Evolutionary conservation across 106 monocot genomes (phyloP).

Genomic region (Dioscorea dumetorum): DNA sequence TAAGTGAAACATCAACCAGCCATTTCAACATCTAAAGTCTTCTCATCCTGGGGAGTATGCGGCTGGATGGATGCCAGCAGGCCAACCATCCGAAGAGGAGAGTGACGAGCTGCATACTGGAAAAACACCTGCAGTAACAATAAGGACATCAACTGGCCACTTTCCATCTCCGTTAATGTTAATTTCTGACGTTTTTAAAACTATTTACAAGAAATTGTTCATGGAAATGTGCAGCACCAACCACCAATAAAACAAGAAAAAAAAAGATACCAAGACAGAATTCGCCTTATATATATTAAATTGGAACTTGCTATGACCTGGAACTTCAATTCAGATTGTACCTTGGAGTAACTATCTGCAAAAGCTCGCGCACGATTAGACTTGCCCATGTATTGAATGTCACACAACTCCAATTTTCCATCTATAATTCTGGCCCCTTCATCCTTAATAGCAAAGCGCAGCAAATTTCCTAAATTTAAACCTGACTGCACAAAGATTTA

Average conservation of each 20-base stretch:
- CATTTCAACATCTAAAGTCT: constrained; percentile 63
- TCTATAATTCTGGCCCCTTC: constrained; percentile 52
- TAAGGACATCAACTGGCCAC: background rate
- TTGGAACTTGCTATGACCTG: no score
- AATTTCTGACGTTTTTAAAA: background rate
- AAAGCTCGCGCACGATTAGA: constrained; percentile 65
- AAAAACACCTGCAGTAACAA: constrained; percentile 64
- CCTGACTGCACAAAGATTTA: constrained; percentile 39
- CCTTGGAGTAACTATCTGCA: constrained; percentile 96
- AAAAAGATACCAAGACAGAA: background rate
- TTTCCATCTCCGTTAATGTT: background rate
- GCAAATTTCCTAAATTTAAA: constrained; percentile 49
- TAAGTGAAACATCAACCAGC: constrained; percentile 14
- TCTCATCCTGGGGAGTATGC: constrained; percentile 3
- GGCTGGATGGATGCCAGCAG: constrained; percentile 39
- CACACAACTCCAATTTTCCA: constrained; percentile 63
- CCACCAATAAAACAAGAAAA: background rate
- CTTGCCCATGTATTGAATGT: constrained; percentile 61
- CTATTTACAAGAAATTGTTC: background rate
- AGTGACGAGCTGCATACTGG: constrained; percentile 74
- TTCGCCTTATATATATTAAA: background rate
- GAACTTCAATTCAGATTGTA: constrained; percentile 1
- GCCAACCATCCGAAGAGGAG: constrained; percentile 68
- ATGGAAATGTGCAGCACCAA: background rate
- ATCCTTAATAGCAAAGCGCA: constrained; percentile 73